phyloP scores from a whole-genome alignment of 352 stramenopile species.

The Phytophthora multivora region DNA sequence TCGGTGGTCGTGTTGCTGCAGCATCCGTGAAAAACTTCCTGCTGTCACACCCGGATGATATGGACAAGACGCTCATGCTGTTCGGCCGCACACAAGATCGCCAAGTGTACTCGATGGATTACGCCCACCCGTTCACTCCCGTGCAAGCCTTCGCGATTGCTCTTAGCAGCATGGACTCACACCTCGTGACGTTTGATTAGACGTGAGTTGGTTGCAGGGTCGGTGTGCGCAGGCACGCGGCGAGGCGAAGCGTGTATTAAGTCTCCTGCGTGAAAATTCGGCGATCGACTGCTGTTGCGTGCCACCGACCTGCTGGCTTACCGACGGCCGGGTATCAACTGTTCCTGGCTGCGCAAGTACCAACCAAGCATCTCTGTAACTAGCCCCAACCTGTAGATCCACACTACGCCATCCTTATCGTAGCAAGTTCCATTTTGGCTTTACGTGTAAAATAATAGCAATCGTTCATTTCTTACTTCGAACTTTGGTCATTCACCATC shows the following conservation, averaged over 20 bases:
- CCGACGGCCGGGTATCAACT: too few relatives aligned
- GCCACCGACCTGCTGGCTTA: conserved; percentile 14
- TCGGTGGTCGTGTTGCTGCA: conserved; percentile 71
- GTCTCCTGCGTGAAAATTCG: conserved; percentile 30
- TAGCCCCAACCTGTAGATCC: conserved; percentile 37
- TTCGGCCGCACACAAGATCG: conserved; percentile 86
- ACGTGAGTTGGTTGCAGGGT: conserved; percentile 12
- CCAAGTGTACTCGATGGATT: conserved; percentile 91
- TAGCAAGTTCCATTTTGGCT: conserved; percentile 44
- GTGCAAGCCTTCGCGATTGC: conserved; percentile 88
- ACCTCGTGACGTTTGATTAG: conserved; percentile 88
- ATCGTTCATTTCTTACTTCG: conserved; percentile 29
- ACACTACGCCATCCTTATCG: conserved; percentile 36
- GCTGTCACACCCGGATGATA: conserved; percentile 81
- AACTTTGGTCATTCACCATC: too few relatives aligned
- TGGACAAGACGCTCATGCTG: conserved; percentile 88
- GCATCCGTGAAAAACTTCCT: conserved; percentile 91
- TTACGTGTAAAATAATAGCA: conserved; percentile 49
- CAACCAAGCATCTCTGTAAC: conserved; percentile 23
- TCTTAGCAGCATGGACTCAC: conserved; percentile 88
- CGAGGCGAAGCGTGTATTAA: conserved; percentile 43
- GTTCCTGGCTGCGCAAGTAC: too few relatives aligned
- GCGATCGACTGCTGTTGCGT: conserved; percentile 25
- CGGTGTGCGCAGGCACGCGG: conserved; percentile 19
- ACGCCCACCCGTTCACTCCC: conserved; percentile 81